Evolutionary conservation across 257 asterid species (phyloP).

Genomic region (Nicotiana tabacum): DNA sequence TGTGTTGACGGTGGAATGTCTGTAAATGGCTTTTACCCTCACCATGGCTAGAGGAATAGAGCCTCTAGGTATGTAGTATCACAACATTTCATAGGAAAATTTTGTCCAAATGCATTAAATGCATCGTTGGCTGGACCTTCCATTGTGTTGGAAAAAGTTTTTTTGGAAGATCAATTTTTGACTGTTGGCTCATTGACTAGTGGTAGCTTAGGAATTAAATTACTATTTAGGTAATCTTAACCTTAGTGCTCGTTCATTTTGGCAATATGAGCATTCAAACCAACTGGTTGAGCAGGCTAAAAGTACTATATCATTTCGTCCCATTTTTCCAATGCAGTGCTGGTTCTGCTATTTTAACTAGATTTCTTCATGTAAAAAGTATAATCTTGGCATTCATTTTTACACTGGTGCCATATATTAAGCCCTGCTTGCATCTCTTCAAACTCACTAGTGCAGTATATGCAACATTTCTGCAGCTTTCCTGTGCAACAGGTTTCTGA

Average conservation of each 20-base stretch:
- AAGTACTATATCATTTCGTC: background rate
- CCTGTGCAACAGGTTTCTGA: background rate
- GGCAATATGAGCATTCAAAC: background rate
- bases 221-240: no score
- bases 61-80: background rate
- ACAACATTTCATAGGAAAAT: background rate
- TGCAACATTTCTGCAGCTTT: background rate
- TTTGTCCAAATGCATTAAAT: background rate
- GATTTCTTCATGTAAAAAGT: background rate
- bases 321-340: background rate
- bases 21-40: conserved; percentile 55
- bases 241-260: background rate
- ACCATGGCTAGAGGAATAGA: conserved; percentile 7
- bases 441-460: background rate
- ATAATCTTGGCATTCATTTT: background rate
- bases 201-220: background rate
- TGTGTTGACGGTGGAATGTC: conserved; percentile 72
- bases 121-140: background rate
- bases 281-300: background rate
- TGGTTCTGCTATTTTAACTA: background rate
- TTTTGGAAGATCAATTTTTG: background rate
- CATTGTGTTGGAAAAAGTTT: background rate
- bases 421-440: background rate
- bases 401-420: background rate
- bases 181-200: background rate